phyloP scores from a whole-genome alignment of 2,329 filamentous ascomycete genomes.

The Daldinia eschscholtzii region DNA sequence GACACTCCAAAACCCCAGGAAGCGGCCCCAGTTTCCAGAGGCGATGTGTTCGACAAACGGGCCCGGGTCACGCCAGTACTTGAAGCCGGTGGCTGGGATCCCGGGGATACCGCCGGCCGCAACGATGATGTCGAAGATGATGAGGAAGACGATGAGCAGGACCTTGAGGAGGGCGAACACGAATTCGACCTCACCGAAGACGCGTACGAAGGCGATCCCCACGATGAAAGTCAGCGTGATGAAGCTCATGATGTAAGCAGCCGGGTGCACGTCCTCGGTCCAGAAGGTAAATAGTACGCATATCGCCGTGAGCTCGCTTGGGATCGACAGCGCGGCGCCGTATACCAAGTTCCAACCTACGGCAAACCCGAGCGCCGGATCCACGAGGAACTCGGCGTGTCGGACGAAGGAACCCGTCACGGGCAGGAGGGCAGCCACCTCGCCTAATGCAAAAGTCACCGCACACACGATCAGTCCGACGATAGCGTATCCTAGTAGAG shows the following conservation, averaged over 20 bases:
- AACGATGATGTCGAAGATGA: constrained; percentile 72
- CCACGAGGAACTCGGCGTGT: constrained; percentile 71
- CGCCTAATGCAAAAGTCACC: constrained; percentile 70
- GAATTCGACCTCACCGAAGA: constrained; percentile 71
- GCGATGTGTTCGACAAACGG: constrained; percentile 76
- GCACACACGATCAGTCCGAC: constrained; percentile 69
- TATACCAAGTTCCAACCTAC: constrained; percentile 68
- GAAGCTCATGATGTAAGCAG: constrained; percentile 66
- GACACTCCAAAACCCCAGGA: constrained; percentile 70
- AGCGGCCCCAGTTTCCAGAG: constrained; percentile 68
- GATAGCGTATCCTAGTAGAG: constrained; percentile 66
- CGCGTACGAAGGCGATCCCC: constrained; percentile 68
- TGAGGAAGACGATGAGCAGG: constrained; percentile 71
- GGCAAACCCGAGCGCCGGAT: constrained; percentile 70
- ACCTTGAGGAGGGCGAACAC: constrained; percentile 68
- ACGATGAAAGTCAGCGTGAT: constrained; percentile 67
- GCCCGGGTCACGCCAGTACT: constrained; percentile 77
- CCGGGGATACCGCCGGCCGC: constrained; percentile 72
- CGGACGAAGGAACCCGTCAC: constrained; percentile 73
- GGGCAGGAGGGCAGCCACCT: constrained; percentile 70
- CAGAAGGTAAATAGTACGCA: constrained; percentile 74
- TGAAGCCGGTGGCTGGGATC: constrained; percentile 71
- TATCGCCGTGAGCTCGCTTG: constrained; percentile 72
- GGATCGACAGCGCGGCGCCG: constrained; percentile 66
- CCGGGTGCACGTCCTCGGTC: constrained; percentile 66